Evolutionary conservation across 2,329 filamentous ascomycete genomes (phyloP), one percentile per base, ranked within the genome.

Genomic region (Scytalidium lignicola): DNA sequence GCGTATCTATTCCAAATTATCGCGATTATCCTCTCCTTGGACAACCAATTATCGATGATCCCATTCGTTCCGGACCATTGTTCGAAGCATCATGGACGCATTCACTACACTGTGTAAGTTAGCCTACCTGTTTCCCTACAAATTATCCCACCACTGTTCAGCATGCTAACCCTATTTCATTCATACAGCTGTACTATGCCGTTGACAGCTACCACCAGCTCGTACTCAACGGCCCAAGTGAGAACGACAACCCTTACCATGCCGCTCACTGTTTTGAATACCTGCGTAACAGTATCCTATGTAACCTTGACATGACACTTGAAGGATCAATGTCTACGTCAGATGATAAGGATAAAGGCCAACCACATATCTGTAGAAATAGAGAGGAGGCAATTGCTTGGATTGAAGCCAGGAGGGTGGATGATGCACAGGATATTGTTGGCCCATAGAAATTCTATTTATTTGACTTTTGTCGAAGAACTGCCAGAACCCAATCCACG

Each of bases 41-140:
- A 8, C 54, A 62, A 12, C 65, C 62, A 1, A 62, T 67, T 19
- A 49, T 51, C 15, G 54, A 62, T 26, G 64, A 67, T 44, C 62
- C 63, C 13, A 59, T 63, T 15, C 59, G 59, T 2, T 52, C 51
- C 1, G 63, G 63, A 4, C 54, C 64, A 0, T 44, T 66, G 3
- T 65, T 58, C 41, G 64, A 67, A 56, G 64, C 63, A 3, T 60
- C 59, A 1, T 67, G 63, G 64, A 65, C 64, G 0, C 64, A 66
- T 46, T 62, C 64, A 3, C 47, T 66, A 4, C 64, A 66, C 46
- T 67, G 64, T 44, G 57, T 61, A 51, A 39, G 50, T 47, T 22
- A 9, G 2, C 39, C 21, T 37, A 17, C 3, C 20, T 1, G 13
- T 18, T 10, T 37, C 15, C 17, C 32, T 20, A 28, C 7, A 10